These are phyloP conservation scores for Exutisphaerella laricina DNA, from an alignment of 2,329 filamentous ascomycete genomes.

Conservation along the genomic window DNA sequence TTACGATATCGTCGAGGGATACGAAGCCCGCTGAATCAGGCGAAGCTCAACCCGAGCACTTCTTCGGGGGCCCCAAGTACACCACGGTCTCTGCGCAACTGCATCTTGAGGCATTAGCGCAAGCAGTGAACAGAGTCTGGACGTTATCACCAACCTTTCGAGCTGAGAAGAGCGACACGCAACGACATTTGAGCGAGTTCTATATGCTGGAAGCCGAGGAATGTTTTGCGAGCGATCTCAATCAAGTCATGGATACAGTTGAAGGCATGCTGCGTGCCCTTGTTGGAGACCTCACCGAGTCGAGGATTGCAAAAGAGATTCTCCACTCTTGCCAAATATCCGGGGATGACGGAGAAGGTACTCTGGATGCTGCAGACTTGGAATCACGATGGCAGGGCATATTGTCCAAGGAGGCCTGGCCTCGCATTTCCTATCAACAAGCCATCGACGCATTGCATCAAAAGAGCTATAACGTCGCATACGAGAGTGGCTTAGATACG, in stretches of 20 bases:
- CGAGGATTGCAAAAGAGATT: constrained; percentile 52
- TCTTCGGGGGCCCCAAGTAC: constrained; percentile 86
- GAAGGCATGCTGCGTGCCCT: constrained; percentile 67
- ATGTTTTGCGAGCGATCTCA: constrained; percentile 66
- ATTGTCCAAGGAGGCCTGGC: constrained; percentile 63
- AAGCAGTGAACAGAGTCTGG: constrained; percentile 87
- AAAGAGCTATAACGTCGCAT: constrained; percentile 43
- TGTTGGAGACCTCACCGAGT: constrained; percentile 46
- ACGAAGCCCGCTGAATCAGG: constrained; percentile 39
- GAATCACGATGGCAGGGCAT: constrained; percentile 68
- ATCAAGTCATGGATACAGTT: constrained; percentile 69
- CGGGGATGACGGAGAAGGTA: constrained; percentile 31
- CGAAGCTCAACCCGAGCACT: constrained; percentile 42
- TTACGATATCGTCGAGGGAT: constrained; percentile 55
- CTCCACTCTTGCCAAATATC: constrained; percentile 36
- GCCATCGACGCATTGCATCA: constrained; percentile 65
- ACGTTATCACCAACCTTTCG: constrained; percentile 89
- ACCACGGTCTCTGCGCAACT: constrained; percentile 92
- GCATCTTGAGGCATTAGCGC: constrained; percentile 85
- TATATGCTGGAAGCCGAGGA: constrained; percentile 97
- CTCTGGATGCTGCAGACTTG: constrained; percentile 48
- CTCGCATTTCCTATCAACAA: constrained; percentile 73
- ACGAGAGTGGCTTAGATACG: constrained; percentile 71
- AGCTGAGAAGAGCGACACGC: constrained; percentile 87
- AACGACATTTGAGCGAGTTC: constrained; percentile 91